Conservation (phyloP, 2,329 filamentous ascomycete species). For the Calonectria montana region DNA sequence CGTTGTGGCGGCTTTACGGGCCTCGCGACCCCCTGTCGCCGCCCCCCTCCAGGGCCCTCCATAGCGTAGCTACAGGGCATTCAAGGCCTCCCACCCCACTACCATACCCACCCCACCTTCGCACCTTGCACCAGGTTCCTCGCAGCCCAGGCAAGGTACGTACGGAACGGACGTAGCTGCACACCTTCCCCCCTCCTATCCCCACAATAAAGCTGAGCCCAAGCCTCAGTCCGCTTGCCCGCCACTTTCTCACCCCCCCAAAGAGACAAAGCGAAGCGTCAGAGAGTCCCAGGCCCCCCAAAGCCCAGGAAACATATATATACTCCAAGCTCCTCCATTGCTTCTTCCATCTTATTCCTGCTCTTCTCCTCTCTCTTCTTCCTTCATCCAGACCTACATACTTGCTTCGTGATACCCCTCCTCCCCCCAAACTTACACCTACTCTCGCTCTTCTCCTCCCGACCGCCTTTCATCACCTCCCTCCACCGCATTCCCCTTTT, state of each 20-base stretch:
- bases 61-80: slow-evolving; percentile 25
- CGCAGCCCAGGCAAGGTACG: slow-evolving; percentile 19
- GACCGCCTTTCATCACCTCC: slow-evolving; percentile 27
- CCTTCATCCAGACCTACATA: slow-evolving; percentile 36
- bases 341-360: slow-evolving; percentile 32
- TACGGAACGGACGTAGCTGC: slow-evolving; percentile 7
- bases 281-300: slow-evolving; percentile 18
- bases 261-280: slow-evolving; percentile 19
- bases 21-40: slow-evolving; percentile 3
- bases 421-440: slow-evolving; percentile 27
- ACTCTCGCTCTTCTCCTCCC: slow-evolving; percentile 35
- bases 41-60: slow-evolving; percentile 23
- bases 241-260: slow-evolving; percentile 14
- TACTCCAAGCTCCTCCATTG: slow-evolving; percentile 38
- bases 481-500: slow-evolving; percentile 11
- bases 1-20: slow-evolving; percentile 16
- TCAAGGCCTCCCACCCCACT: slow-evolving; percentile 22
- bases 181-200: slow-evolving; percentile 20
- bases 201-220: slow-evolving; percentile 30
- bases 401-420: slow-evolving; percentile 46
- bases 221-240: slow-evolving; percentile 27
- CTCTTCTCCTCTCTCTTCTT: slow-evolving; percentile 37
- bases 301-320: slow-evolving; percentile 35
- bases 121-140: slow-evolving; percentile 7
- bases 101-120: slow-evolving; percentile 41